Evolutionary conservation across 768 basidiomycete species (phyloP).

Genomic region (Myochromella boudieri): DNA sequence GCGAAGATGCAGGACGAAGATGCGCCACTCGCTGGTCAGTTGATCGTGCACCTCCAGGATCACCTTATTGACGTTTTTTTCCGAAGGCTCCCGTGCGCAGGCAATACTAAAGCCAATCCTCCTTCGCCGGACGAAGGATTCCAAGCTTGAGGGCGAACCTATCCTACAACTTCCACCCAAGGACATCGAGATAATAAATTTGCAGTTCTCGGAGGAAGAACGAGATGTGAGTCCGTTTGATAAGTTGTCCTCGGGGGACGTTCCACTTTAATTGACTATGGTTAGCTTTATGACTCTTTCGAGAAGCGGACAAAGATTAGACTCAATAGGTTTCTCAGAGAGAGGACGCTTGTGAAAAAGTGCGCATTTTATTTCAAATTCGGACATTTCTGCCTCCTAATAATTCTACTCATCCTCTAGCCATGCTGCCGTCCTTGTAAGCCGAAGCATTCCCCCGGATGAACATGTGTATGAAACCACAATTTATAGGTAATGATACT

Average conservation of each 20-base stretch:
- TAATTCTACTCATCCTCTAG: too few species aligned
- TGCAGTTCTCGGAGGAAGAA: slow-evolving; percentile 68
- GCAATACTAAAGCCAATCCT: slow-evolving; percentile 65
- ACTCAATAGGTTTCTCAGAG: slow-evolving; percentile 59
- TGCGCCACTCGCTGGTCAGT: slow-evolving; percentile 59
- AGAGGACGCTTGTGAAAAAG: slow-evolving; percentile 72
- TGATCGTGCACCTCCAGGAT: not conserved
- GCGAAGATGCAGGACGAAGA: slow-evolving; percentile 53
- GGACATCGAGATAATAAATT: slow-evolving; percentile 54
- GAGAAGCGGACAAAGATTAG: slow-evolving; percentile 54
- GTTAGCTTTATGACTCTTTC: slow-evolving; percentile 56
- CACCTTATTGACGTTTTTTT: not conserved
- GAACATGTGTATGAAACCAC: not conserved
- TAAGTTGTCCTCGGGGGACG: too few species aligned
- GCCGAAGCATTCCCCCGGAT: slow-evolving; percentile 2
- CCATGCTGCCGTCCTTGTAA: slow-evolving; percentile 47
- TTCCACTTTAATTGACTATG: too few species aligned
- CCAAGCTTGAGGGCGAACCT: slow-evolving; percentile 63
- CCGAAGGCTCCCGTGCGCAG: slow-evolving; percentile 57
- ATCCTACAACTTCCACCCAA: slow-evolving; percentile 65
- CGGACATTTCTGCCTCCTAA: too few species aligned
- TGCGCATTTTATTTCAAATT: slow-evolving; percentile 38
- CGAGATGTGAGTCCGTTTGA: slow-evolving; percentile 43
- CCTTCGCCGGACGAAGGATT: slow-evolving; percentile 74
- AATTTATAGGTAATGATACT: slow-evolving; percentile 62